These are phyloP conservation scores for Penicillium sp. DNA, from an alignment of 2,329 filamentous ascomycete species.

Conservation along the genomic window DNA sequence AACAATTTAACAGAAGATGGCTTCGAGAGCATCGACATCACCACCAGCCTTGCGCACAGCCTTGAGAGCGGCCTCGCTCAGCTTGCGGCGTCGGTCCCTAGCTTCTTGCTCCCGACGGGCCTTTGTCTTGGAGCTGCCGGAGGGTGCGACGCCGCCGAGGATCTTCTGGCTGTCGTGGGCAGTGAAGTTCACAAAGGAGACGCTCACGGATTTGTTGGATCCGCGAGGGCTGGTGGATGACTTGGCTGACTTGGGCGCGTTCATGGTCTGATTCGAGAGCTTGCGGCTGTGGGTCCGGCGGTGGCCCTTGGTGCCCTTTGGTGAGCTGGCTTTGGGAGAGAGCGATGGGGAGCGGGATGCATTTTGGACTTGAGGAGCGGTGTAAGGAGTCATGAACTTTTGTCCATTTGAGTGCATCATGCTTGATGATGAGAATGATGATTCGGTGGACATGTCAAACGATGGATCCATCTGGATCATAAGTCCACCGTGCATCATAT, in stretches of 20 bases:
- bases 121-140: slow-evolving; percentile 90
- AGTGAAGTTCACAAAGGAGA: slow-evolving; percentile 86
- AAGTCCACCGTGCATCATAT: slow-evolving; percentile 40
- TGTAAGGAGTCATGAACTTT: slow-evolving; percentile 30
- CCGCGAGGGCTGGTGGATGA: slow-evolving; percentile 34
- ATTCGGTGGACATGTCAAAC: slow-evolving; percentile 35
- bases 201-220: slow-evolving; percentile 45
- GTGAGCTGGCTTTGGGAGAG: slow-evolving; percentile 36
- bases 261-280: slow-evolving; percentile 37
- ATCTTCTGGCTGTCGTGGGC: slow-evolving; percentile 74
- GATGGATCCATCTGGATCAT: slow-evolving; percentile 41
- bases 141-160: slow-evolving; percentile 86
- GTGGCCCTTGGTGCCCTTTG: slow-evolving; percentile 31
- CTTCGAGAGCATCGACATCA: slow-evolving; percentile 45
- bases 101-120: slow-evolving; percentile 88
- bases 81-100: slow-evolving; percentile 63
- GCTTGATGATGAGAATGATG: slow-evolving; percentile 27
- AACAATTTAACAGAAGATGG: slow-evolving; percentile 36
- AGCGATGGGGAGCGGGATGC: slow-evolving; percentile 38
- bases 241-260: slow-evolving; percentile 32
- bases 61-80: slow-evolving; percentile 43
- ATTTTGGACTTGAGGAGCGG: slow-evolving; percentile 28
- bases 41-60: slow-evolving; percentile 47
- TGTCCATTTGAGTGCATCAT: slow-evolving; percentile 23
- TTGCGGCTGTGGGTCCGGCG: slow-evolving; percentile 43